A percentile compares a stretch with the other conserved stretches of the same genome.
Conservation (phyloP, 2,329 filamentous ascomycete genomes). For the Paecilomyces niveus region DNA sequence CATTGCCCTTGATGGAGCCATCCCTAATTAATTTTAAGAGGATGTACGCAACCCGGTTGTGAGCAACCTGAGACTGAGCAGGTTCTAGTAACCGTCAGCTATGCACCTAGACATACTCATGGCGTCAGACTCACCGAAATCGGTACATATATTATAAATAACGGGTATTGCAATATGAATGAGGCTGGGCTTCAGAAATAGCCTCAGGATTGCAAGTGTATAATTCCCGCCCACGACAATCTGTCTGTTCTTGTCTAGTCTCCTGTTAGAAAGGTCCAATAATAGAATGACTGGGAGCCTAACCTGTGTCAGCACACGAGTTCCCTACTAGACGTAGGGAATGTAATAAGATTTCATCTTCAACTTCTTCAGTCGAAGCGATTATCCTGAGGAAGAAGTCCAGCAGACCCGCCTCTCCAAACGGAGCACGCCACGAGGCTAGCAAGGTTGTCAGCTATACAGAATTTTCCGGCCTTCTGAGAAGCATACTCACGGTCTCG, state of each 20-base stretch:
- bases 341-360: constrained; percentile 29
- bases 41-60: constrained; percentile 29
- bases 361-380: constrained; percentile 21
- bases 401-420: constrained; percentile 33
- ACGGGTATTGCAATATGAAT: constrained; percentile 36
- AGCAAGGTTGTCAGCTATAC: constrained; percentile 6
- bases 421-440: constrained; percentile 34
- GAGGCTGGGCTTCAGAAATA: constrained; percentile 26
- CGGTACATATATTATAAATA: constrained; percentile 40
- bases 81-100: constrained; percentile 26
- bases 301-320: constrained; percentile 39
- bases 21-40: constrained; percentile 29
- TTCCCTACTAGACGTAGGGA: constrained; percentile 38
- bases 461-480: neutral
- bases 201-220: constrained; percentile 29
- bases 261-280: constrained; percentile 6
- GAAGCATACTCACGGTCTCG: constrained; percentile 29
- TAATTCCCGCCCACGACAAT: constrained; percentile 33
- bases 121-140: constrained; percentile 28
- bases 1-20: constrained; percentile 22
- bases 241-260: constrained; percentile 34
- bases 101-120: neutral
- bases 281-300: constrained; percentile 1
- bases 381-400: constrained; percentile 35
- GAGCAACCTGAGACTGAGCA: constrained; percentile 31